Conservation (phyloP, 1,284 basidiomycete species). For the Fomitiporia mediterranea region DNA sequence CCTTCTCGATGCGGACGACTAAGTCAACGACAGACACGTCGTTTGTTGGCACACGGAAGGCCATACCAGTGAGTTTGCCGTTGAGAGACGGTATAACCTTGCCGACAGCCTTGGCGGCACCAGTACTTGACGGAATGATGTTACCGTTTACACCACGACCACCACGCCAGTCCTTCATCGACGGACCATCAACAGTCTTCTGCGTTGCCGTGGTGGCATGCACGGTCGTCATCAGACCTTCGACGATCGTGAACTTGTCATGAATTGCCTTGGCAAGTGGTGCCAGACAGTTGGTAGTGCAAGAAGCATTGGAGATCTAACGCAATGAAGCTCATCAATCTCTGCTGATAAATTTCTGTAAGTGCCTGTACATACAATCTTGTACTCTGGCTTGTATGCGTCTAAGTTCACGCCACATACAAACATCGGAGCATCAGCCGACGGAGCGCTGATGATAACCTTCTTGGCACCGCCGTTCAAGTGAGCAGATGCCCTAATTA, state of each 20-base stretch:
- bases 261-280: slow-evolving; percentile 98
- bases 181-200: slow-evolving; percentile 98
- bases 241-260: slow-evolving; percentile 93
- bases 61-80: slow-evolving; percentile 95
- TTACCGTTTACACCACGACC: slow-evolving; percentile 96
- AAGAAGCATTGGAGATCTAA: slow-evolving; percentile 96
- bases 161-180: slow-evolving; percentile 93
- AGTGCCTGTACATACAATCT: slow-evolving; percentile 55
- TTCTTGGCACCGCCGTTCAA: slow-evolving; percentile 99
- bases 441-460: slow-evolving; percentile 99
- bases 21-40: slow-evolving; percentile 99
- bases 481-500: slow-evolving; percentile 79
- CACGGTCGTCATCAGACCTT: slow-evolving; percentile 98
- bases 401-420: slow-evolving; percentile 97
- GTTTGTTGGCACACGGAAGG: slow-evolving; percentile 97
- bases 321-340: background rate
- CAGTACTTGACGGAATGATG: slow-evolving; percentile 99
- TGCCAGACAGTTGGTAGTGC: slow-evolving; percentile 99
- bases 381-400: slow-evolving; percentile 86
- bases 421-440: slow-evolving; percentile 98
- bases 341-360: background rate
- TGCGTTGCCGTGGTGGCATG: slow-evolving; percentile 97
- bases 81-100: slow-evolving; percentile 98
- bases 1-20: slow-evolving; percentile 89
- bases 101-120: slow-evolving; percentile 99